phyloP scores from a whole-genome alignment of 305 asterid genomes.

The Andrographis paniculata region DNA sequence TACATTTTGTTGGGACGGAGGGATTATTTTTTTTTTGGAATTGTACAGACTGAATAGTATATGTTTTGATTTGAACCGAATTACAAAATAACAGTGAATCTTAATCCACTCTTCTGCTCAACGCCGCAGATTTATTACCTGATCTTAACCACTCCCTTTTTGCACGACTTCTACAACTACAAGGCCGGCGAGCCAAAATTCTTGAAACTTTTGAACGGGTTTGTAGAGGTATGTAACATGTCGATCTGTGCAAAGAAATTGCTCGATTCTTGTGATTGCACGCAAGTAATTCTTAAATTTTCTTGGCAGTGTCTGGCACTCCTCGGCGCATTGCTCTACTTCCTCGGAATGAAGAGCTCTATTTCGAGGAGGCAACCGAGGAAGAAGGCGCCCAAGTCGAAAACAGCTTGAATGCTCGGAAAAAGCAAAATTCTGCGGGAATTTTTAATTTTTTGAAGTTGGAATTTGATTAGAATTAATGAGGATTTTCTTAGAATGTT shows the following conservation, averaged over 20 bases:
- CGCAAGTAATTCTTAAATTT: too few species aligned
- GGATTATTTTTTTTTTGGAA: too few species aligned
- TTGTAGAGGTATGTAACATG: slow-evolving; percentile 52
- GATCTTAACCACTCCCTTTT: slow-evolving; percentile 54
- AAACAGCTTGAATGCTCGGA: background rate
- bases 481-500: too few species aligned
- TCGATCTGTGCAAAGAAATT: background rate
- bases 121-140: slow-evolving; percentile 56
- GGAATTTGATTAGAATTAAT: background rate
- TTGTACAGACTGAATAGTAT: too few species aligned
- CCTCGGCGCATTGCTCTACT: slow-evolving; percentile 2
- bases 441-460: background rate
- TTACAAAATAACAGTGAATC: background rate
- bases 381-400: background rate
- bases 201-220: slow-evolving; percentile 36
- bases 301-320: background rate
- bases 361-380: background rate
- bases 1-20: too few species aligned
- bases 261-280: background rate
- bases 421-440: background rate
- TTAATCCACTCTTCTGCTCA: slow-evolving; percentile 7
- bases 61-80: too few species aligned
- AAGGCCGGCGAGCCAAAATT: slow-evolving; percentile 36
- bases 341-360: slow-evolving; percentile 1
- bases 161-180: slow-evolving; percentile 57